Base-by-base conservation (phyloP, 2,329 filamentous ascomycete species). In the Aspergillus ruber region DNA sequence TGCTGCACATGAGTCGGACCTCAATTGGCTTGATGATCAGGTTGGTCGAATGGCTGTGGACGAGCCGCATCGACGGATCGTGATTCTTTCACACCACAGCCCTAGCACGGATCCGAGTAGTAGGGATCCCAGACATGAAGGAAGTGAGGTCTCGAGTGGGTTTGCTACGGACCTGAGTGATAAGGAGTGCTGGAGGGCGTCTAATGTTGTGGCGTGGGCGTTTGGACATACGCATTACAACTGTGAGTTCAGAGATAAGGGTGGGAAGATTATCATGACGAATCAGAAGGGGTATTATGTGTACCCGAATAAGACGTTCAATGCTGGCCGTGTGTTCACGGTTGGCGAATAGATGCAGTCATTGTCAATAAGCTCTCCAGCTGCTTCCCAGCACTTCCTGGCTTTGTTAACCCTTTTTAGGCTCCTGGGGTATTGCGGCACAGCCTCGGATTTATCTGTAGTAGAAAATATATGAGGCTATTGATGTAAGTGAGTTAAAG, bases 171-270 rank as follows among this genome's bases (percentile, higher is more conserved):
- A 73, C 51, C 49, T 74, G 43, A 57, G 52, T 0, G 39, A 32
- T 6, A 60, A 73, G 49, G 6, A 10, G 1, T 74, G 70, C 51
- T 73, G 66, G 65, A 61, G 32, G 15, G 61, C 52, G 41, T 42
- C 42, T 0, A 54, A 42, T 1, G 70, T 74, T 12, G 66, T 57
- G 47, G 12, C 67, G 1, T 74, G 71, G 72, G 71, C 63, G 5
- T 74, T 72, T 60, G 70, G 71, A 3, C 72, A 74, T 53, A 74
- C 70, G 6, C 71, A 74, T 54, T 70, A 59, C 50, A 71, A 67
- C 49, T 72, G 67, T 54, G 55, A 61, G 15, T 72, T 67, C 45
- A 59, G 53, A 45, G 55, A 60, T 43, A 6, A 47, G 23, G 23
- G 45, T 4, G 51, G 50, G 13, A 58, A 54, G 48, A 55, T 57